A percentile compares a stretch with the other conserved stretches of the same genome.
Evolutionary conservation across 495 filamentous ascomycete genomes (phyloP).

Genomic region (Neurospora sp.): DNA sequence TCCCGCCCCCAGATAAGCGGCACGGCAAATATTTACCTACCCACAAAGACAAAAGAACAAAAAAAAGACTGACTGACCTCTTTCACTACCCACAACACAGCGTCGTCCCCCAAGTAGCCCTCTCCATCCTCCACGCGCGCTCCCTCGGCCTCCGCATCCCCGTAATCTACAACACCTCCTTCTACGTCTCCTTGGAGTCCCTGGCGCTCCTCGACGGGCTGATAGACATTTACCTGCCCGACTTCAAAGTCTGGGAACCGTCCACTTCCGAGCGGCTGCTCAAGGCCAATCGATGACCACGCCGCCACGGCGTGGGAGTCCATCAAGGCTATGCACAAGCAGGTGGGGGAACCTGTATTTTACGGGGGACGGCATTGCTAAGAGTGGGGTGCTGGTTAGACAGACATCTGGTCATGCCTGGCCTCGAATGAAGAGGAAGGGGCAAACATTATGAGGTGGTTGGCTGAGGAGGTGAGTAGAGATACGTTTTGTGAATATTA

Average conservation of each 20-base stretch:
- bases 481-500: conserved; percentile 65
- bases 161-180: conserved; percentile 70
- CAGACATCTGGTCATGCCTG: conserved; percentile 75
- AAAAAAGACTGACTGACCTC: conserved; percentile 39
- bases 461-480: conserved; percentile 53
- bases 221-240: conserved; percentile 68
- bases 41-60: conserved; percentile 10
- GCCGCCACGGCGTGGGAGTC: conserved; percentile 55
- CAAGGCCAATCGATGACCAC: conserved; percentile 67
- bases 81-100: conserved; percentile 52
- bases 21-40: neutral
- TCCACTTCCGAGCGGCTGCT: conserved; percentile 55
- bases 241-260: conserved; percentile 66
- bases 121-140: conserved; percentile 56
- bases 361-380: conserved; percentile 63
- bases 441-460: conserved; percentile 55
- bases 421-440: conserved; percentile 52
- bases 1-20: conserved; percentile 11
- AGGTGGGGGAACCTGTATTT: conserved; percentile 74
- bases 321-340: conserved; percentile 62
- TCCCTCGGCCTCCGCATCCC: conserved; percentile 57
- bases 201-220: conserved; percentile 60
- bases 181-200: conserved; percentile 60
- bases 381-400: conserved; percentile 53
- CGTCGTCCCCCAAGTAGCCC: conserved; percentile 65